phyloP scores from a whole-genome alignment of 345 rosid species.

The Citrus australasica region DNA sequence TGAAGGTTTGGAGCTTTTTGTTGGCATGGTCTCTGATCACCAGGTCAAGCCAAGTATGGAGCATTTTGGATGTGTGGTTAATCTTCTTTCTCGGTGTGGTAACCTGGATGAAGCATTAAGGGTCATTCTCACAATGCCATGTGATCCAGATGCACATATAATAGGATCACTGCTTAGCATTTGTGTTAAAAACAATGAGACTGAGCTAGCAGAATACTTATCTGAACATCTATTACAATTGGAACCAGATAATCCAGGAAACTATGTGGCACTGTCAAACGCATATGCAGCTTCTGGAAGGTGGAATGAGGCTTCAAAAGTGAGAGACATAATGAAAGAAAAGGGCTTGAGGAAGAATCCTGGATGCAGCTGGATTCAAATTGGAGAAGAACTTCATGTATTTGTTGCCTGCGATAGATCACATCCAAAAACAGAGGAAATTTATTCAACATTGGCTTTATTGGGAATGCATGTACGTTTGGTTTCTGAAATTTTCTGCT shows the following conservation, averaged over 20 bases:
- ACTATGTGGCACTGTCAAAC: constrained; percentile 52
- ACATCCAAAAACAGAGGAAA: constrained; percentile 28
- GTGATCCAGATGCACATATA: constrained; percentile 42
- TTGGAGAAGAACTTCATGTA: constrained; percentile 37
- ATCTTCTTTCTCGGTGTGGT: constrained; percentile 42
- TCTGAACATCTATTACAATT: constrained; percentile 27
- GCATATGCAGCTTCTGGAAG: constrained; percentile 47
- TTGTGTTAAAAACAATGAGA: constrained; percentile 35
- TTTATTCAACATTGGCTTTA: constrained; percentile 33
- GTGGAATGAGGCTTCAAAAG: constrained; percentile 42
- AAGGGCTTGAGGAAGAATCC: constrained; percentile 49
- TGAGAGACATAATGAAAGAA: constrained; percentile 51
- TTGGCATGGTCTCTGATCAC: constrained; percentile 30
- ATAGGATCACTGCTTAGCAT: constrained; percentile 42
- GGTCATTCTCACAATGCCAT: constrained; percentile 36
- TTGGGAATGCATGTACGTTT: constrained; percentile 25
- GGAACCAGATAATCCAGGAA: constrained; percentile 48
- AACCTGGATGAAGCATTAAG: constrained; percentile 37
- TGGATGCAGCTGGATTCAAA: constrained; percentile 61
- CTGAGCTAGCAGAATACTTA: constrained; percentile 35
- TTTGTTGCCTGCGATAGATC: constrained; percentile 50
- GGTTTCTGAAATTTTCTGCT: neutral
- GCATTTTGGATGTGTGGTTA: constrained; percentile 49
- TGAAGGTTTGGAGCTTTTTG: constrained; percentile 38
- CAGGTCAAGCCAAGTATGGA: constrained; percentile 36